Conservation (phyloP, 108 stramenopile species). For the Stephanodiscus minutulus region DNA sequence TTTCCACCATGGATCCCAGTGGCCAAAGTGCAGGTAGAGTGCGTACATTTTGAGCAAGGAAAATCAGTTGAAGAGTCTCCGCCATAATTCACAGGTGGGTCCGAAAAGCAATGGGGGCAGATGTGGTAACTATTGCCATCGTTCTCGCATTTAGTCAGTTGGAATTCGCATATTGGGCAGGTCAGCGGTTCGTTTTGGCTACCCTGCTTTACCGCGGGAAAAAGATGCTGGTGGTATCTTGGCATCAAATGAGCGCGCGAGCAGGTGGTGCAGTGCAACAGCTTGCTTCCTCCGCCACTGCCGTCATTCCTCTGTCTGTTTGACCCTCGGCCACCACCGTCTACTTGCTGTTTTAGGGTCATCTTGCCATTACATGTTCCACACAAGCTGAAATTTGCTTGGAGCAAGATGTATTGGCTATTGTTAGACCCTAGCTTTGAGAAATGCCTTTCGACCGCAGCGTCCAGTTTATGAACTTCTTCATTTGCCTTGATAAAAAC, state of each 20-base stretch:
- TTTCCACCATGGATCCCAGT: conserved; percentile 70
- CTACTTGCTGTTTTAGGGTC: conserved; percentile 60
- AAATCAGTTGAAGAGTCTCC: conserved; percentile 60
- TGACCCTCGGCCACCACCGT: conserved; percentile 26
- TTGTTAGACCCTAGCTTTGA: conserved; percentile 58
- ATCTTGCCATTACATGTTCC: conserved; percentile 67
- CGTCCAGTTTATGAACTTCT: conserved; percentile 88
- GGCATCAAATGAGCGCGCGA: conserved; percentile 63
- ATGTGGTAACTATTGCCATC: conserved; percentile 68
- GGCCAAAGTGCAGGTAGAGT: conserved; percentile 72
- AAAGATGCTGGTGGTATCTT: conserved; percentile 42
- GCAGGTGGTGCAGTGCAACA: conserved; percentile 76
- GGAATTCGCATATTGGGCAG: conserved; percentile 85
- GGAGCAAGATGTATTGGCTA: conserved; percentile 43
- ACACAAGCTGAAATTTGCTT: conserved; percentile 70
- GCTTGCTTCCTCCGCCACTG: conserved; percentile 47
- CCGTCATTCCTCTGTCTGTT: conserved; percentile 31
- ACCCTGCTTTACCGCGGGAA: conserved; percentile 54
- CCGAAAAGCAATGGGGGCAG: conserved; percentile 82
- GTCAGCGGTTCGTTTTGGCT: conserved; percentile 57
- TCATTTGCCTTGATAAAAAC: conserved; percentile 67
- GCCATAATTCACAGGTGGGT: conserved; percentile 73
- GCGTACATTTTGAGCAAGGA: conserved; percentile 76
- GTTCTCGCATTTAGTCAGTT: conserved; percentile 66
- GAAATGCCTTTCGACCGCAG: conserved; percentile 77